Base-by-base conservation (phyloP, 1,139 yeast genomes). In the Wickerhamomyces sp. region DNA sequence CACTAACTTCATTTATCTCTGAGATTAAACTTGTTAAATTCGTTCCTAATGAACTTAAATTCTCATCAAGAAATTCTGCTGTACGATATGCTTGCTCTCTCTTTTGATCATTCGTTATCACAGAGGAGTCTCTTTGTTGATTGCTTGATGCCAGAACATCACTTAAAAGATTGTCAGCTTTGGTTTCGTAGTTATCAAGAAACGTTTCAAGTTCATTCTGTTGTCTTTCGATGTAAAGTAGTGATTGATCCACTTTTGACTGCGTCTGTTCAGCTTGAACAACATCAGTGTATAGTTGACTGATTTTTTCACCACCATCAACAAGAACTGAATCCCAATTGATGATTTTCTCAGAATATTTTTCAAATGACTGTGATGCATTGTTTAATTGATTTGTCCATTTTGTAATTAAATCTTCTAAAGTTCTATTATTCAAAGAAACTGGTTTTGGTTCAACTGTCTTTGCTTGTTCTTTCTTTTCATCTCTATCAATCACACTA, bases 391-490 rank as follows among this genome's bases (percentile, higher is more conserved):
- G 95, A 39, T 78, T 76, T 1, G 96, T 84, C 99, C 98, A 93
- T 59, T 84, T 88, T 22, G 88, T 75, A 34, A 93, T 84, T 45
- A 91, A 72, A 56, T 91, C 98, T 52, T 91, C 98, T 56, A 93
- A 68, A 1, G 96, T 87, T 56, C 87, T 87, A 62, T 91, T 91
- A 50, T 85, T 88, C 33, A 93, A 71, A 9, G 95, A 82, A 4
- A 87, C 75, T 19, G 88, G 84, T 34, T 75, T 70, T 13, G 87
- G 80, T 46, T 75, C 78, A 17, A 79, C 69, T 32, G 70, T 50
- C 64, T 72, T 52, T 46, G 62, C 30, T 4, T 36, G 49, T 16
- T 50, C 56, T 31, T 52, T 52, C 36, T 47, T 52, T 26, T 46
- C 57, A 19, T 42, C 48, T 31, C 48, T 46, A 26, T 37, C 46